These are phyloP conservation scores for Hymenotorrendiella dingleyae DNA, from an alignment of 2,329 filamentous ascomycete species.

Conservation along the genomic window DNA sequence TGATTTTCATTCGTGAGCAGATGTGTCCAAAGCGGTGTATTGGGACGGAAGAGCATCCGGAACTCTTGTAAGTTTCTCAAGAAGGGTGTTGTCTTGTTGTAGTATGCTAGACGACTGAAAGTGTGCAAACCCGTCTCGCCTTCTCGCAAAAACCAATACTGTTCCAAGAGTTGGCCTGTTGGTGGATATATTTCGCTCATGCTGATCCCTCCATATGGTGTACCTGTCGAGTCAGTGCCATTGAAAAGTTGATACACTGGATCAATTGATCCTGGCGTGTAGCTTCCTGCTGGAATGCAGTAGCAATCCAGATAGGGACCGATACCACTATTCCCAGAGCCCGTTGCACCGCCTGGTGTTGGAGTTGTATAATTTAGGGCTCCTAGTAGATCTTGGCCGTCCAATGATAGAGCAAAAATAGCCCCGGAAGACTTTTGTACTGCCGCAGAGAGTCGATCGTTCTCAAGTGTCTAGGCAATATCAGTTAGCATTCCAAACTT, in stretches of 20 bases:
- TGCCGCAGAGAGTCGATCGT: slow-evolving; percentile 39
- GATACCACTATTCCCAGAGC: slow-evolving; percentile 40
- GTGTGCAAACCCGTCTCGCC: slow-evolving; percentile 57
- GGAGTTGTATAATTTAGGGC: slow-evolving; percentile 20
- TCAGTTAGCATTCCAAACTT: neutral
- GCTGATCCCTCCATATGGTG: slow-evolving; percentile 50
- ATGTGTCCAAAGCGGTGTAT: slow-evolving; percentile 55
- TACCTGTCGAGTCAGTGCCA: slow-evolving; percentile 44
- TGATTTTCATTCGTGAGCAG: slow-evolving; percentile 51
- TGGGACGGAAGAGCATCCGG: slow-evolving; percentile 55
- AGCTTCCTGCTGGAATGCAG: slow-evolving; percentile 52
- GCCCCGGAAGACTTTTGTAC: slow-evolving; percentile 38
- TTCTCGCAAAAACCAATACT: slow-evolving; percentile 60
- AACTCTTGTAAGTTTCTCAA: slow-evolving; percentile 55
- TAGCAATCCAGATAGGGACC: slow-evolving; percentile 60
- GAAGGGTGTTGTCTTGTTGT: slow-evolving; percentile 50
- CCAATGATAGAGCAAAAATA: slow-evolving; percentile 38
- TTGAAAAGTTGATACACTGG: slow-evolving; percentile 45
- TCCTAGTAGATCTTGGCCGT: slow-evolving; percentile 48
- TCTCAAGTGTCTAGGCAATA: slow-evolving; percentile 32
- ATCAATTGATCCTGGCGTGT: slow-evolving; percentile 48
- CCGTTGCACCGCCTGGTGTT: slow-evolving; percentile 17
- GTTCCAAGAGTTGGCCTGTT: slow-evolving; percentile 54
- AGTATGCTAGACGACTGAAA: slow-evolving; percentile 54
- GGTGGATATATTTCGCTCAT: slow-evolving; percentile 53